These are phyloP conservation scores for Arthromyces matolae DNA, from an alignment of 768 basidiomycete species.

Conservation along the genomic window DNA sequence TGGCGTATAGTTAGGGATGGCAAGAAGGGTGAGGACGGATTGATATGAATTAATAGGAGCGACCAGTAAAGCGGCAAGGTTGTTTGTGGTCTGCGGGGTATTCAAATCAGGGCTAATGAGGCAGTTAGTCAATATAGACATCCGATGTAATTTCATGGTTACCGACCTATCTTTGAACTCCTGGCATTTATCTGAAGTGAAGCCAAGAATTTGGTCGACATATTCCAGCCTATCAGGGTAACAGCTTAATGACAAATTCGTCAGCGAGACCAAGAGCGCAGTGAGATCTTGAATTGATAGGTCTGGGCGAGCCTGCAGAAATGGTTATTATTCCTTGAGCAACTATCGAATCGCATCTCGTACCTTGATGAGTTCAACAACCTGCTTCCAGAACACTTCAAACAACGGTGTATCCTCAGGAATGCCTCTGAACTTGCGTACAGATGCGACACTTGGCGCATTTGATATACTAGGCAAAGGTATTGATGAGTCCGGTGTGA, in stretches of 20 bases:
- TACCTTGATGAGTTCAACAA: slow-evolving; percentile 97
- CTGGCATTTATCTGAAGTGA: slow-evolving; percentile 81
- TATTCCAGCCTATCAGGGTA: slow-evolving; percentile 97
- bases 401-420: slow-evolving; percentile 94
- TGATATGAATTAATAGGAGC: slow-evolving; percentile 96
- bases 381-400: slow-evolving; percentile 98
- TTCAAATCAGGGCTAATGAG: slow-evolving; percentile 77
- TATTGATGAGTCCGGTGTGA: slow-evolving; percentile 26
- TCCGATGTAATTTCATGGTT: not conserved
- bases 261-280: slow-evolving; percentile 90
- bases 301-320: slow-evolving; percentile 85
- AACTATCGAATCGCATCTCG: no score
- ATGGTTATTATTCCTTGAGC: not conserved
- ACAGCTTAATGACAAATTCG: slow-evolving; percentile 92
- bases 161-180: slow-evolving; percentile 76
- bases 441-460: slow-evolving; percentile 30
- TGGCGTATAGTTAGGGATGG: slow-evolving; percentile 84
- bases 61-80: slow-evolving; percentile 87
- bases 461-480: slow-evolving; percentile 22
- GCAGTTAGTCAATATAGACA: slow-evolving; percentile 6
- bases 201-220: slow-evolving; percentile 91
- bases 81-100: slow-evolving; percentile 78
- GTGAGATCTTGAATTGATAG: slow-evolving; percentile 97
- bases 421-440: slow-evolving; percentile 89
- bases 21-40: slow-evolving; percentile 95